phyloP scores from a whole-genome alignment of 2,329 filamentous ascomycete species.

The Diaporthe vexans region DNA sequence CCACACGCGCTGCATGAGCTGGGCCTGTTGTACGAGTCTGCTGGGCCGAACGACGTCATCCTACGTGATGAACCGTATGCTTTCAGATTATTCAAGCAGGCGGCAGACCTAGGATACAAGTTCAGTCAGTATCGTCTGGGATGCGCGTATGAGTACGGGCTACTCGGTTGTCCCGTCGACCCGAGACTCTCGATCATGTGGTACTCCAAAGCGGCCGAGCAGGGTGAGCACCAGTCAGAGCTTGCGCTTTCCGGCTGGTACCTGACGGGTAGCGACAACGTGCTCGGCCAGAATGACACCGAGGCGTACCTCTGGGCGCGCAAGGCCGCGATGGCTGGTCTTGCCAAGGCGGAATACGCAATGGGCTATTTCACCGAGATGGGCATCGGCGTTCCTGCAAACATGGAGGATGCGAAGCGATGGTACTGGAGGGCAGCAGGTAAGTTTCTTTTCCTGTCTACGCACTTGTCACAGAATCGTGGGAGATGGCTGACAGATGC shows the following conservation, averaged over 20 bases:
- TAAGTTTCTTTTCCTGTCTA: conserved; percentile 70
- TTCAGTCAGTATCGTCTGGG: conserved; percentile 94
- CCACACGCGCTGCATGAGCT: conserved; percentile 96
- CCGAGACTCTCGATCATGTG: conserved; percentile 89
- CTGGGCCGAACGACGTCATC: conserved; percentile 77
- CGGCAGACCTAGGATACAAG: conserved; percentile 92
- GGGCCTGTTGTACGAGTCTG: conserved; percentile 74
- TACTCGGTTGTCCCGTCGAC: conserved; percentile 86
- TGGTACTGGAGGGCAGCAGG: conserved; percentile 99
- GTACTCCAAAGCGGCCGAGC: conserved; percentile 92
- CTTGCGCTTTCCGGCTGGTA: conserved; percentile 93
- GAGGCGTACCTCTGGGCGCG: conserved; percentile 98
- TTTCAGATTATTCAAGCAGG: conserved; percentile 84
- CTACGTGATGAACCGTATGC: conserved; percentile 87
- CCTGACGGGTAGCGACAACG: conserved; percentile 88
- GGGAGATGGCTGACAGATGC: conserved; percentile 47
- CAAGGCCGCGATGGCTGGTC: conserved; percentile 88
- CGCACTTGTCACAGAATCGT: not conserved
- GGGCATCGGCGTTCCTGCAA: conserved; percentile 88
- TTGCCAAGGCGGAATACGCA: conserved; percentile 96
- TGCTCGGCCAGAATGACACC: conserved; percentile 91
- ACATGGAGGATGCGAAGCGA: conserved; percentile 93
- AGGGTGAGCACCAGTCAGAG: conserved; percentile 95
- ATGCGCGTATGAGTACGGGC: conserved; percentile 89
- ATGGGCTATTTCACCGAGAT: conserved; percentile 99